Percentiles rank a stretch among this genome's conserved stretches.
phyloP scores from a whole-genome alignment of 768 basidiomycete species.

The Podaxis pistillaris region DNA sequence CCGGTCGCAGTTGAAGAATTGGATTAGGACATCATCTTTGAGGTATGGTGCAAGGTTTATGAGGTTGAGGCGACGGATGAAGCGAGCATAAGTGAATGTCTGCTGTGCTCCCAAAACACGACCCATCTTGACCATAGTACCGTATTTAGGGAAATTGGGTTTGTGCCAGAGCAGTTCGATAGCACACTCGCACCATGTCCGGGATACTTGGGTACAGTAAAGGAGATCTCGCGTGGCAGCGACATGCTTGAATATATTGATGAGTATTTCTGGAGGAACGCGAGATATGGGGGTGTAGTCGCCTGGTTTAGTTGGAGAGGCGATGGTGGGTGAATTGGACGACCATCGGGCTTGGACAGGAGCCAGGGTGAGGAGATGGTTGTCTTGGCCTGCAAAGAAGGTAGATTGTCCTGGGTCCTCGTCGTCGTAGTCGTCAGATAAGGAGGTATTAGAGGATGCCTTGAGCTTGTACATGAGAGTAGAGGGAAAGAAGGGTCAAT shows the following conservation, averaged over 20 bases:
- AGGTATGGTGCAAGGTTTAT: slow-evolving; percentile 66
- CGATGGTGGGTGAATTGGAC: slow-evolving; percentile 27
- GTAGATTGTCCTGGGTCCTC: slow-evolving; percentile 44
- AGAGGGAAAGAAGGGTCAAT: slow-evolving; percentile 12
- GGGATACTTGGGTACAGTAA: slow-evolving; percentile 74
- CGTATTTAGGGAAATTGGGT: slow-evolving; percentile 68
- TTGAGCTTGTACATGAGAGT: slow-evolving; percentile 47
- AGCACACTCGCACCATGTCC: slow-evolving; percentile 93
- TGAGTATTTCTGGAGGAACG: slow-evolving; percentile 89
- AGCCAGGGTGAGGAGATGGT: slow-evolving; percentile 35
- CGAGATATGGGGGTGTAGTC: slow-evolving; percentile 56
- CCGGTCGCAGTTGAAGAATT: slow-evolving; percentile 71
- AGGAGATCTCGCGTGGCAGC: slow-evolving; percentile 73
- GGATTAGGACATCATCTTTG: slow-evolving; percentile 68
- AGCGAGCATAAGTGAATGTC: slow-evolving; percentile 84
- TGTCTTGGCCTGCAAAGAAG: slow-evolving; percentile 50
- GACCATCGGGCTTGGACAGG: slow-evolving; percentile 72
- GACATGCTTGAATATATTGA: slow-evolving; percentile 87
- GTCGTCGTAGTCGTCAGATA: slow-evolving; percentile 76
- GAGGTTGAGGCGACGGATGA: slow-evolving; percentile 92
- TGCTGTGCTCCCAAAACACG: slow-evolving; percentile 63
- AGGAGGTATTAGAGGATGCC: slow-evolving; percentile 74
- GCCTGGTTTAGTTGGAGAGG: slow-evolving; percentile 22
- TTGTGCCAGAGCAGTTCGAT: slow-evolving; percentile 96
- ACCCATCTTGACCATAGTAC: slow-evolving; percentile 78